Conservation (phyloP, 179 eudicot species). For the Nepenthes alata region DNA sequence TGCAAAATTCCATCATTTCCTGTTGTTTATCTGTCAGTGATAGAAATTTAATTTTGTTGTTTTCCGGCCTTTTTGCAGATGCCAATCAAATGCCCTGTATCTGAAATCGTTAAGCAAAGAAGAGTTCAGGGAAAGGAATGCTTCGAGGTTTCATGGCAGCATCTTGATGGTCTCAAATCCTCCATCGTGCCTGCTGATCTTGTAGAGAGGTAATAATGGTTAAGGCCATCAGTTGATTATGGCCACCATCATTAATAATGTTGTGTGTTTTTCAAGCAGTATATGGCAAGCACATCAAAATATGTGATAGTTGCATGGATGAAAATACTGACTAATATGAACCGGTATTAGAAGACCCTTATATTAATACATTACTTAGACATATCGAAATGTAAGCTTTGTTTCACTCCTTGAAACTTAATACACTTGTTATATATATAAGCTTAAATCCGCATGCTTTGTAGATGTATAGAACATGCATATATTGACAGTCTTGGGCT, state of each 20-base stretch:
- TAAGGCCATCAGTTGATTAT: not conserved
- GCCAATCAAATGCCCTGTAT: conserved; percentile 72
- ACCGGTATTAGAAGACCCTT: no score
- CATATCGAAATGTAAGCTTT: no score
- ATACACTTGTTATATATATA: no score
- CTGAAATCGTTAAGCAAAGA: conserved; percentile 58
- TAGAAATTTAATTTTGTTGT: not conserved
- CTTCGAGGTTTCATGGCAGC: conserved; percentile 83
- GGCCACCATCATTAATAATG: not conserved
- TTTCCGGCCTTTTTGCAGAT: conserved; percentile 29
- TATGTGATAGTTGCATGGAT: no score
- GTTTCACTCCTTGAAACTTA: no score
- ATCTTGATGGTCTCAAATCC: conserved; percentile 47
- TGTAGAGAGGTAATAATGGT: conserved; percentile 46
- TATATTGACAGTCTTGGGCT: no score
- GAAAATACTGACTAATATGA: no score
- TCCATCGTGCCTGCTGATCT: conserved; percentile 80
- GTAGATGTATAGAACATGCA: no score
- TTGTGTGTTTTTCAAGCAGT: not conserved
- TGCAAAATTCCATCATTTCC: not conserved
- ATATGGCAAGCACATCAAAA: not conserved
- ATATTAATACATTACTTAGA: no score
- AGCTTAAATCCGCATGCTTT: no score
- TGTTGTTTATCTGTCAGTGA: not conserved
- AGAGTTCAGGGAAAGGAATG: conserved; percentile 54